Base-by-base conservation (phyloP, 257 asterid genomes). In the Mitragyna speciosa region DNA sequence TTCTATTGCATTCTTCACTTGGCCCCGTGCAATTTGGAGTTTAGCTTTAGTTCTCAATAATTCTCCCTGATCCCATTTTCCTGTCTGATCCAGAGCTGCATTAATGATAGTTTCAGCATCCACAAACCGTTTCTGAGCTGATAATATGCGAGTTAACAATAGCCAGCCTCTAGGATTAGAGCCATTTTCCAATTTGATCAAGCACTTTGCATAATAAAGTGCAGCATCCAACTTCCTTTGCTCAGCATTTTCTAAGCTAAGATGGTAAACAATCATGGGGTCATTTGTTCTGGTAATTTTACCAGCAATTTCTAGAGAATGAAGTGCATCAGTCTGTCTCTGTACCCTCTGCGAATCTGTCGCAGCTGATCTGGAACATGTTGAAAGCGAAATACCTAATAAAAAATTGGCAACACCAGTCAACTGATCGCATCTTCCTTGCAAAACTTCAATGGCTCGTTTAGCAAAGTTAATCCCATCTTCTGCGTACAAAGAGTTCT, bases 171-270 rank as follows among this genome's bases (percentile, higher is more conserved):
- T 87, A 68, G 89, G 79, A 79, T 84, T 88, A 77, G 93, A 93
- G 24, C 96, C 92, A 11, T 87, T 87, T 83, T 93, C 99, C 93
- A 93, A 83, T 84, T 83, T 78, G 74, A 93, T 79, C 85, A 93
- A 83, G 75, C 63, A 31, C 84, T 83, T 88, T 41, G 93, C 96
- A 82, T 89, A 85, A 82, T 78, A 56, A 84, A 95, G 85, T 17
- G 99, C 94, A n/a, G 86, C 82, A 81, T 92, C 95, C 91, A 92
- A 86, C 89, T 95, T 93, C 88, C 96, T 91, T 85, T 93, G 98
- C 85, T 86, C 97, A 12, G 98, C 98, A 82, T 88, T 83, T 85
- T 93, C 98, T 81, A 93, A 77, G 82, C 91, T 84, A 51, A 93
- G 88, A 80, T 89, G 92, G 83, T 87, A 90, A 75, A 92, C 68